phyloP scores from a whole-genome alignment of 345 rosid genomes.

The Salix udensis region DNA sequence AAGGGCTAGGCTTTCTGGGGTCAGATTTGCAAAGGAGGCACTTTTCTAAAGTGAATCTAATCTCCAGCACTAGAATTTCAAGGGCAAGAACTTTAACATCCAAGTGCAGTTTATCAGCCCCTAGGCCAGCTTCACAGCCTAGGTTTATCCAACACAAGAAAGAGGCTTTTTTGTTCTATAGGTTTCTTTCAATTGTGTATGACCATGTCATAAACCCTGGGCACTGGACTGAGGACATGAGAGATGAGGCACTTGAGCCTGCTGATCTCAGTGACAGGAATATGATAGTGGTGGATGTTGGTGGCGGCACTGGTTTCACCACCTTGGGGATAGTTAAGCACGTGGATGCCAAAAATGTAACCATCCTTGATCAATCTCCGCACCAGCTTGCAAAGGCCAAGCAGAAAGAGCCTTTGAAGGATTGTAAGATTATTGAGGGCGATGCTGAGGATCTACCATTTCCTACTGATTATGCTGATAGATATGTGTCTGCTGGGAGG shows the following conservation, averaged over 20 bases:
- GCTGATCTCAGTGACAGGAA: conserved; percentile 74
- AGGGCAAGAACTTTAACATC: conserved; percentile 32
- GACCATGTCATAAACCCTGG: conserved; percentile 90
- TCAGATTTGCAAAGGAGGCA: conserved; percentile 44
- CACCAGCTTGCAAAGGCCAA: conserved; percentile 97
- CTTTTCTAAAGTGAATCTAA: conserved; percentile 29
- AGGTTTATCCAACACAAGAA: conserved; percentile 96
- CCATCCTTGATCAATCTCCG: conserved; percentile 95
- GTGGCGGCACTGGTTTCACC: conserved; percentile 99
- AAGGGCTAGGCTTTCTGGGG: conserved; percentile 34
- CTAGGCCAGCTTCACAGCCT: conserved; percentile 90
- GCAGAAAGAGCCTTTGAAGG: conserved; percentile 92
- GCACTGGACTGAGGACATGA: conserved; percentile 98
- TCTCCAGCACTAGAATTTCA: conserved; percentile 27
- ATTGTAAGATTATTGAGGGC: conserved; percentile 85
- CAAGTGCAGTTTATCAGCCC: conserved; percentile 64
- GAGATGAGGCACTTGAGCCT: conserved; percentile 94
- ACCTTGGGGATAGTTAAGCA: conserved; percentile 92
- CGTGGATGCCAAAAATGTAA: conserved; percentile 92
- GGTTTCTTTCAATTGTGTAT: conserved; percentile 88
- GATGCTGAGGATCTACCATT: conserved; percentile 97
- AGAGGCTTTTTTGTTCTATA: conserved; percentile 98
- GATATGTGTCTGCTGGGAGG: conserved; percentile 99
- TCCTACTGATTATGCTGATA: conserved; percentile 80
- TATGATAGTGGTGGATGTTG: conserved; percentile 92